Percentiles rank a stretch among this genome's conserved stretches.
Conservation (phyloP, 148 eudicot genomes). For the Camellia sinensis region DNA sequence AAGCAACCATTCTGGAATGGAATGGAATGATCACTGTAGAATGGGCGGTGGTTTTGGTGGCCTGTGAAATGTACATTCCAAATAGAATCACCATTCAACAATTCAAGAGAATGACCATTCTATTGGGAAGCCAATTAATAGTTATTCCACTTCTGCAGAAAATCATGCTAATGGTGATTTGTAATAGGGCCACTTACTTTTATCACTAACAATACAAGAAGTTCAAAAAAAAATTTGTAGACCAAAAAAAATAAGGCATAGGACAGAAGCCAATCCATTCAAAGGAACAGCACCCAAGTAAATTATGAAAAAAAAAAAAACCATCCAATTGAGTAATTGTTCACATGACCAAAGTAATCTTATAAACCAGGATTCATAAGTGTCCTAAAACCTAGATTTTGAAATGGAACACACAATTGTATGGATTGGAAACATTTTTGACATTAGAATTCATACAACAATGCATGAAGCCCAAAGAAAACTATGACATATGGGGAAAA, state of each 20-base stretch:
- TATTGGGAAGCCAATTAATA: too few relatives aligned
- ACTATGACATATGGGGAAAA: neutral
- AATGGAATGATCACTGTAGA: too few relatives aligned
- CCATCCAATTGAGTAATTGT: neutral
- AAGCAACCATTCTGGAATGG: too few relatives aligned
- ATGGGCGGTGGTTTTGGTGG: too few relatives aligned
- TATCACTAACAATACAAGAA: neutral
- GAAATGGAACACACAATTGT: slow-evolving; percentile 1
- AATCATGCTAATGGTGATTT: neutral
- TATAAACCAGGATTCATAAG: neutral
- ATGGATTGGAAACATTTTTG: neutral
- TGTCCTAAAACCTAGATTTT: neutral
- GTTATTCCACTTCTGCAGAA: too few relatives aligned
- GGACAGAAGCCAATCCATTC: neutral
- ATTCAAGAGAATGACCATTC: too few relatives aligned
- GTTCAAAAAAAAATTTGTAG: neutral
- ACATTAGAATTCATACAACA: neutral
- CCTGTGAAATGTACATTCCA: too few relatives aligned
- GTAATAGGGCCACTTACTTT: neutral
- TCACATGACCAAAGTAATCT: too few relatives aligned
- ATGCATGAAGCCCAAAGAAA: neutral
- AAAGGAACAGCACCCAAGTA: neutral
- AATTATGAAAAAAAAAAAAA: neutral
- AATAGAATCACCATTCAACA: too few relatives aligned
- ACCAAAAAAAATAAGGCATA: neutral